phyloP scores from a whole-genome alignment of 805 yeast genomes.

The Myxozyma neglecta region DNA sequence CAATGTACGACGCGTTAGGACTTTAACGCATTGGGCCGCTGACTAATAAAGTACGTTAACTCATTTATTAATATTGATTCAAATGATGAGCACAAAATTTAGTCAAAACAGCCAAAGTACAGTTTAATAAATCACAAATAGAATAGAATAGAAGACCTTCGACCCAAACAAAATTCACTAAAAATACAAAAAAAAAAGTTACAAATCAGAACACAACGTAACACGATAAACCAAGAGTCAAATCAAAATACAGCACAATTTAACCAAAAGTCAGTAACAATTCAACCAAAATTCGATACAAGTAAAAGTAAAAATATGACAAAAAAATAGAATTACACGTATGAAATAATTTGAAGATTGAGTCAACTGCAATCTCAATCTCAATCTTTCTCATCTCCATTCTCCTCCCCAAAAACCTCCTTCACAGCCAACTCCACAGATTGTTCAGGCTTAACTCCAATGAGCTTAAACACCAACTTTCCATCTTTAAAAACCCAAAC shows the following conservation, averaged over 20 bases:
- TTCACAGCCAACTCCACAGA: constrained; percentile 39
- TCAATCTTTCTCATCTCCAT: not conserved
- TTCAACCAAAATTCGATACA: not conserved
- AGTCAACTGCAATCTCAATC: not conserved
- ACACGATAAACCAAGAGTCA: not conserved
- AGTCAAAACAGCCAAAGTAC: too few relatives aligned
- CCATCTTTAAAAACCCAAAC: constrained; percentile 90
- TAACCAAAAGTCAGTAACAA: not conserved
- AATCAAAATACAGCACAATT: not conserved
- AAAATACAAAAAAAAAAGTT: not conserved
- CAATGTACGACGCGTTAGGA: too few relatives aligned
- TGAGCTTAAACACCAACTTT: constrained; percentile 53
- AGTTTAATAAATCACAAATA: too few relatives aligned
- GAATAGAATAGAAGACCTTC: too few relatives aligned
- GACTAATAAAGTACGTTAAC: too few relatives aligned
- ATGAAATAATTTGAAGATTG: not conserved
- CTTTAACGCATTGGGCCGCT: too few relatives aligned
- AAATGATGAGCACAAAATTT: too few relatives aligned
- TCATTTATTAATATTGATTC: too few relatives aligned
- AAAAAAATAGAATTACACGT: not conserved
- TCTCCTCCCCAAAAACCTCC: constrained; percentile 10
- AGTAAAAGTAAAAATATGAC: not conserved
- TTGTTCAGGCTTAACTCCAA: constrained; percentile 50
- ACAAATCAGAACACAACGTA: not conserved
- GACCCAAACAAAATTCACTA: too few relatives aligned